A percentile compares a stretch with the other conserved stretches of the same genome.
These are phyloP conservation scores for Termitomyces sp. DNA, from an alignment of 768 basidiomycete genomes.

Conservation along the genomic window DNA sequence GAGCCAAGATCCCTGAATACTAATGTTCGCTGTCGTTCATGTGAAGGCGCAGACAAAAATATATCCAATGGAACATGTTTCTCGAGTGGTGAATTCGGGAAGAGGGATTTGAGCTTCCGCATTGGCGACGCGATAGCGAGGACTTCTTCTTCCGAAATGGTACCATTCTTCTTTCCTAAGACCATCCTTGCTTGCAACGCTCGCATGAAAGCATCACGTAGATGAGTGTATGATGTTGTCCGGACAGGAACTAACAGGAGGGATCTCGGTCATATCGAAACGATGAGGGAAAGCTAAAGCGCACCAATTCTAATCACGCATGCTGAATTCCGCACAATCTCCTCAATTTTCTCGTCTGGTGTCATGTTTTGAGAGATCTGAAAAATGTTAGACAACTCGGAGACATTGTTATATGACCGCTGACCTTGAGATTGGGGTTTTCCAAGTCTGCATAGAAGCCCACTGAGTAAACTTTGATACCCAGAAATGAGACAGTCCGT, in stretches of 20 bases:
- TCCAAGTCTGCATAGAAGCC: conserved; percentile 85
- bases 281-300: not conserved
- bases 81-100: conserved; percentile 64
- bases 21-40: conserved; percentile 47
- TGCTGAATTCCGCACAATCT: conserved; percentile 63
- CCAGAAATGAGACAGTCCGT: conserved; percentile 83
- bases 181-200: conserved; percentile 62
- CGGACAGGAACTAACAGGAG: conserved; percentile 67
- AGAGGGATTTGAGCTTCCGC: conserved; percentile 70
- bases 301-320: conserved; percentile 75
- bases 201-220: conserved; percentile 82
- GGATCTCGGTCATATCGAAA: not conserved
- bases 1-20: conserved; percentile 71
- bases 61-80: conserved; percentile 72
- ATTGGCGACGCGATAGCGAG: conserved; percentile 56
- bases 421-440: conserved; percentile 59
- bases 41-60: conserved; percentile 55
- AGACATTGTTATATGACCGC: conserved; percentile 8
- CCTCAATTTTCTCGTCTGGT: conserved; percentile 66
- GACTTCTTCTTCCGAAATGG: conserved; percentile 58
- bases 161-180: conserved; percentile 45
- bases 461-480: conserved; percentile 85
- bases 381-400: not conserved
- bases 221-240: conserved; percentile 70
- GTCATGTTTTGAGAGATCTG: conserved; percentile 56